phyloP scores from a whole-genome alignment of 2,329 filamentous ascomycete genomes.

The Epicoccum nigrum region DNA sequence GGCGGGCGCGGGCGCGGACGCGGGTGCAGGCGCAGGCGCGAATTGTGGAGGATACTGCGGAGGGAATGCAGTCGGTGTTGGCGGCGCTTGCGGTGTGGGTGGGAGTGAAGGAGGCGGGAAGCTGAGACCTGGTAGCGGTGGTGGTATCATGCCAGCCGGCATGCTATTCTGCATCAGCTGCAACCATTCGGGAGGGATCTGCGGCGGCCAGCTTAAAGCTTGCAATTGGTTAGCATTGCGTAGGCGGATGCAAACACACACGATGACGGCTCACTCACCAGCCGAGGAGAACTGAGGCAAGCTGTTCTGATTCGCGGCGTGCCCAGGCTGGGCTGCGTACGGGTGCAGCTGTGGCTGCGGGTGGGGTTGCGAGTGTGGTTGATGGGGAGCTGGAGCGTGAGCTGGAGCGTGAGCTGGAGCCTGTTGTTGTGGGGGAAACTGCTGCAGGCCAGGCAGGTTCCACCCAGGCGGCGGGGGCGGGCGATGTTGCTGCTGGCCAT shows the following conservation, averaged over 20 bases:
- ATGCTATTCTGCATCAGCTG: conserved; percentile 31
- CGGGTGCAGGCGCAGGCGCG: not conserved
- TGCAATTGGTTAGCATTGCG: not conserved
- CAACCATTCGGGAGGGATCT: conserved; percentile 43
- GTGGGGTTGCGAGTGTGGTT: not conserved
- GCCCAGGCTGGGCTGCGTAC: conserved; percentile 7
- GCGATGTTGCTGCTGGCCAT: conserved; percentile 8
- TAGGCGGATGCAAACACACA: not conserved
- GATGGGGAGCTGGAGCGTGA: no score
- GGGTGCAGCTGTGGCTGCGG: not conserved
- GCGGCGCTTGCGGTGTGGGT: conserved; percentile 25
- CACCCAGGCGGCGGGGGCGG: conserved; percentile 16
- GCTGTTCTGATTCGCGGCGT: conserved; percentile 12
- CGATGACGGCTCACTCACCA: not conserved
- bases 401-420: not conserved
- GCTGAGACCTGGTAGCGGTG: conserved; percentile 26
- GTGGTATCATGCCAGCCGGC: conserved; percentile 25
- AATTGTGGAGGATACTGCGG: conserved; percentile 18
- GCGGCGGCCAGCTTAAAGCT: conserved; percentile 27
- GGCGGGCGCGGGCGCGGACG: not conserved
- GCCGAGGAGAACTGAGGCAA: conserved; percentile 9
- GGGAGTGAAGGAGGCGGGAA: conserved; percentile 30
- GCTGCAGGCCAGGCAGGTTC: conserved; percentile 10
- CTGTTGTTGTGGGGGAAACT: conserved; percentile 13
- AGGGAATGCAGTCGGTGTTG: conserved; percentile 23